Conservation (phyloP, 1,284 basidiomycete species). For the Spongiforma sp. region DNA sequence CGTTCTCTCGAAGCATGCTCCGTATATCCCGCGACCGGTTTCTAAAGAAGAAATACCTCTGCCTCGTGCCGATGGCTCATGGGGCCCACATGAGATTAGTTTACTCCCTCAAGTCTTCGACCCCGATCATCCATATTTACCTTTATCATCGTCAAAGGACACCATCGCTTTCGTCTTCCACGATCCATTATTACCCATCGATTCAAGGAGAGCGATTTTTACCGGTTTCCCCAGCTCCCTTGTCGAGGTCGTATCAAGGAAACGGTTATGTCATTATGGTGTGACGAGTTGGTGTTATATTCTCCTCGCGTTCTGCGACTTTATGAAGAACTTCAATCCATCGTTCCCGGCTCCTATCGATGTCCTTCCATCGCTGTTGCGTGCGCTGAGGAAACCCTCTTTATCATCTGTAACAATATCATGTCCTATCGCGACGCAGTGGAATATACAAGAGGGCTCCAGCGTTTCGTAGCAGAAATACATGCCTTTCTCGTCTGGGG, state of each 20-base stretch:
- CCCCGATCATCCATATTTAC: constrained; percentile 6
- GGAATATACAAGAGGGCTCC: constrained; percentile 1
- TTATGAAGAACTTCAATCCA: neutral
- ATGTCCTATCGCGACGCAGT: constrained; percentile 8
- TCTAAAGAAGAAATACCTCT: neutral
- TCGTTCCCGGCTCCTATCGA: constrained; percentile 4
- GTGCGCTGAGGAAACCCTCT: constrained; percentile 1
- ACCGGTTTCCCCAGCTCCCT: constrained; percentile 1
- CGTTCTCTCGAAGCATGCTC: neutral
- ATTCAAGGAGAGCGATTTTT: constrained; percentile 7
- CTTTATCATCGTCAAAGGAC: neutral
- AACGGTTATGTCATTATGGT: neutral
- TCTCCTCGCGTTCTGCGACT: neutral
- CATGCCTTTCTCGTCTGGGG: constrained; percentile 9
- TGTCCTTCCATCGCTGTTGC: neutral
- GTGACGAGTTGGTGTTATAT: neutral
- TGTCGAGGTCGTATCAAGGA: constrained; percentile 2
- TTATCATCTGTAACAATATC: neutral
- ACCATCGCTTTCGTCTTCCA: constrained; percentile 1
- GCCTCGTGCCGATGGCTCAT: constrained; percentile 5
- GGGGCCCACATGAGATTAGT: constrained; percentile 9
- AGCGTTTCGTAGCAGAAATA: constrained; percentile 5
- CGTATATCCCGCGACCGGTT: neutral
- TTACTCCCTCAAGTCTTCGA: neutral
- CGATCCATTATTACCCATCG: neutral